A percentile compares a stretch with the other conserved stretches of the same genome.
Evolutionary conservation across 2,329 filamentous ascomycete genomes (phyloP).

Genomic region (Rugonectria rugulosa): DNA sequence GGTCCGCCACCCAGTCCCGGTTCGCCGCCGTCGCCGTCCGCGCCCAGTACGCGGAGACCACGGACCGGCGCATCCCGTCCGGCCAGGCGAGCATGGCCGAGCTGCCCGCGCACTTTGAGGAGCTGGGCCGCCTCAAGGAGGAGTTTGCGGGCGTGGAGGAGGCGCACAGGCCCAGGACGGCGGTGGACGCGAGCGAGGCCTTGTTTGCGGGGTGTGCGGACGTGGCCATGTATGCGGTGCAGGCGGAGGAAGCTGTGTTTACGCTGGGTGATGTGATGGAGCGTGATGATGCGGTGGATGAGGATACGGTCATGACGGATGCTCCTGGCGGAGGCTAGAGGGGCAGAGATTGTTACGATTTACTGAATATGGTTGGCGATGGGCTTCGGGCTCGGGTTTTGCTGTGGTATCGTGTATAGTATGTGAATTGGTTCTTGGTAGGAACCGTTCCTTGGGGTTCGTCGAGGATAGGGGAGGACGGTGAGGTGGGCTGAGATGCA

Average conservation of each 20-base stretch:
- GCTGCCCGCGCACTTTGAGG: not conserved
- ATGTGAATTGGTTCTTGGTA: too few species aligned
- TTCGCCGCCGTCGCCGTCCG: slow-evolving; percentile 30
- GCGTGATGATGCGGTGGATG: not conserved
- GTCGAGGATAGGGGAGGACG: too few species aligned
- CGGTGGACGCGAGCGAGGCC: slow-evolving; percentile 29
- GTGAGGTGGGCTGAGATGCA: too few species aligned
- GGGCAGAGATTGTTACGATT: too few species aligned
- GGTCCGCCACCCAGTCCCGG: slow-evolving; percentile 33
- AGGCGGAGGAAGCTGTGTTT: slow-evolving; percentile 35
- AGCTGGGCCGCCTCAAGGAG: slow-evolving; percentile 16
- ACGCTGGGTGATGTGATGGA: slow-evolving; percentile 17
- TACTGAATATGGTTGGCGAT: too few species aligned
- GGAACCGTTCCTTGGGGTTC: too few species aligned
- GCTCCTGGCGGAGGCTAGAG: not conserved
- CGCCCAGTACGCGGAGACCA: slow-evolving; percentile 32
- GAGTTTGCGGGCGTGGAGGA: slow-evolving; percentile 30
- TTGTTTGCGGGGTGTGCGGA: slow-evolving; percentile 39
- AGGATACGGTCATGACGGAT: slow-evolving; percentile 2
- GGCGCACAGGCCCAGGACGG: slow-evolving; percentile 16
- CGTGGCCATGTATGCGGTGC: slow-evolving; percentile 34
- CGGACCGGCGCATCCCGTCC: slow-evolving; percentile 26
- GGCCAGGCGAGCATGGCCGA: not conserved
- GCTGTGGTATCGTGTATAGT: too few species aligned
- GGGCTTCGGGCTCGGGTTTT: too few species aligned